These are phyloP conservation scores for Phytophthora meadii DNA, from an alignment of 352 stramenopile genomes.

Conservation along the genomic window DNA sequence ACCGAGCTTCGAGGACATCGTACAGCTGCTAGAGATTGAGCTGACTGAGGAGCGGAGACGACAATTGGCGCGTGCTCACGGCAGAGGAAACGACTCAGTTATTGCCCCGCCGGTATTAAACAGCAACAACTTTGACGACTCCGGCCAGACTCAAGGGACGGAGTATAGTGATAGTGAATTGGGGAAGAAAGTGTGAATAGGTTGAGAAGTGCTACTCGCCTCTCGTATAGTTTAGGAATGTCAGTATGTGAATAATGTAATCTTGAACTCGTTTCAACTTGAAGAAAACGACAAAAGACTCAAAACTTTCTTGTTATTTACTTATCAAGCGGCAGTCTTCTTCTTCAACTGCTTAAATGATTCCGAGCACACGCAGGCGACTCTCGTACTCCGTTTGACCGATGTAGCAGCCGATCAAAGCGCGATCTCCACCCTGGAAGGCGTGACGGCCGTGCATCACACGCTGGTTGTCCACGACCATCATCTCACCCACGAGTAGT, in stretches of 20 bases:
- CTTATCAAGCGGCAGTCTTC: constrained; percentile 1
- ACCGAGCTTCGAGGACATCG: constrained; percentile 81
- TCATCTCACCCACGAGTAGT: constrained; percentile 83
- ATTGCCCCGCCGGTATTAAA: constrained; percentile 22
- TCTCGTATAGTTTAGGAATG: constrained; percentile 32
- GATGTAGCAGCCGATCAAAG: constrained; percentile 91
- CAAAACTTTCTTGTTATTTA: constrained; percentile 21
- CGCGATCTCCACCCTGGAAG: constrained; percentile 78
- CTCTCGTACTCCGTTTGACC: constrained; percentile 87
- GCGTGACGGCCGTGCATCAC: constrained; percentile 85
- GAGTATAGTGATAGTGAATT: constrained; percentile 13
- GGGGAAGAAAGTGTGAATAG: constrained; percentile 24
- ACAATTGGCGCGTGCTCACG: constrained; percentile 29
- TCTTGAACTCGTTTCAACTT: constrained; percentile 18
- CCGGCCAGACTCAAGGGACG: constrained; percentile 12
- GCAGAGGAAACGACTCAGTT: constrained; percentile 27
- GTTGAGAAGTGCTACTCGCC: constrained; percentile 23
- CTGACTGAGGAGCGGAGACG: constrained; percentile 56
- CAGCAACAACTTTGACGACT: constrained; percentile 32
- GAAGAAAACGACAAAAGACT: not conserved
- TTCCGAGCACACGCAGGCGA: constrained; percentile 78
- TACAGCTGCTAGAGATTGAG: constrained; percentile 80
- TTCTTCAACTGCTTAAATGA: constrained; percentile 56
- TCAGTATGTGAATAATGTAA: constrained; percentile 37
- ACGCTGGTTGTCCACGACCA: constrained; percentile 89